Evolutionary conservation across 2,329 filamentous ascomycete species (phyloP).

Genomic region (Tolypocladium endophyticum): DNA sequence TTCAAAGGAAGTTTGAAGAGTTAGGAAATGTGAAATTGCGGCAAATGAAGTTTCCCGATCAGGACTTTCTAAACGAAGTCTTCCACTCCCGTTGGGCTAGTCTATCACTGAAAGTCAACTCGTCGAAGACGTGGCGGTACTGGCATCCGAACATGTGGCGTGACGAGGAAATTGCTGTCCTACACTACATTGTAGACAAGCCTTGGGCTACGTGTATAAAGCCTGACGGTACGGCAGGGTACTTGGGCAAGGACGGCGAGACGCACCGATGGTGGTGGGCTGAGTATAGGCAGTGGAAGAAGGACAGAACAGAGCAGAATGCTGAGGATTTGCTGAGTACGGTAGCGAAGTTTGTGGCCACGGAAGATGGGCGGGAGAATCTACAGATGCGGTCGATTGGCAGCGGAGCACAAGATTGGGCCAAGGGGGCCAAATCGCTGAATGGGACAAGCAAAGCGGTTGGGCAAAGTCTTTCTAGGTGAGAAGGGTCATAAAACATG

Average conservation of each 20-base stretch:
- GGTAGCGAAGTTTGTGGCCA: not conserved
- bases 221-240: not conserved
- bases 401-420: not conserved
- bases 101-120: not conserved
- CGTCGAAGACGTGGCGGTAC: not conserved
- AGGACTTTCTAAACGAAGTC: not conserved
- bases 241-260: not conserved
- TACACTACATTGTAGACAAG: not conserved
- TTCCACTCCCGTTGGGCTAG: not conserved
- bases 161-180: not conserved
- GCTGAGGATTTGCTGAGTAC: not conserved
- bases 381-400: not conserved
- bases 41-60: not conserved
- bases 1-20: not conserved
- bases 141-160: not conserved
- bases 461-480: too few relatives aligned
- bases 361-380: not conserved
- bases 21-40: not conserved
- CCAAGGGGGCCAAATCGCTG: not conserved
- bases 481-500: too few relatives aligned
- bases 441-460: too few relatives aligned
- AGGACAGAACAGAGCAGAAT: not conserved
- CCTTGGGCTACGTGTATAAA: not conserved
- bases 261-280: not conserved
- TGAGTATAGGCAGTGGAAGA: not conserved